Percentiles rank a stretch among this genome's conserved stretches.
phyloP scores from a whole-genome alignment of 345 rosid genomes.

The Gynandropsis gynandra region DNA sequence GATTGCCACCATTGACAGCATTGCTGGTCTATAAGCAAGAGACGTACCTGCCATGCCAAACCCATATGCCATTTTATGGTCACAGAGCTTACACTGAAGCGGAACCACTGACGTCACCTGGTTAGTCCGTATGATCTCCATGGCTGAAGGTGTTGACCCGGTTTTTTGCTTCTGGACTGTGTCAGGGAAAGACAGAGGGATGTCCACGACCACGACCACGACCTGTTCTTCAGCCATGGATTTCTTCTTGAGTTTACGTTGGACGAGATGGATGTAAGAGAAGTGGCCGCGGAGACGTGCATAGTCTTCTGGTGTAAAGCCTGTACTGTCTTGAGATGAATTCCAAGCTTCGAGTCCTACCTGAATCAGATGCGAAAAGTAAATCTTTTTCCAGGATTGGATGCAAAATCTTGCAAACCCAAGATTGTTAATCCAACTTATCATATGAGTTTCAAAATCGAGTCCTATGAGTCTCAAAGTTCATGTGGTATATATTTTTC shows the following conservation, averaged over 20 bases:
- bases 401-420: not conserved
- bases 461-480: too few species aligned
- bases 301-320: constrained; percentile 92
- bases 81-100: constrained; percentile 61
- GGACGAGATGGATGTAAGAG: constrained; percentile 86
- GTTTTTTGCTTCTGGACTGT: constrained; percentile 35
- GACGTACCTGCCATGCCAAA: constrained; percentile 34
- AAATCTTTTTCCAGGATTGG: constrained; percentile 9
- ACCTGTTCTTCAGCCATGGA: constrained; percentile 40
- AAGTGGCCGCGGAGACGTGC: constrained; percentile 97
- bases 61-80: constrained; percentile 46
- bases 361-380: constrained; percentile 30
- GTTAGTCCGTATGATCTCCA: constrained; percentile 47
- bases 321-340: constrained; percentile 71
- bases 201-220: constrained; percentile 42
- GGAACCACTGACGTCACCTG: not conserved
- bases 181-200: constrained; percentile 32
- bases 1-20: constrained; percentile 92
- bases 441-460: too few species aligned
- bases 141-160: constrained; percentile 33
- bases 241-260: constrained; percentile 63
- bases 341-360: constrained; percentile 95
- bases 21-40: constrained; percentile 78
- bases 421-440: too few species aligned
- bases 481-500: too few species aligned